Evolutionary conservation across 2,329 filamentous ascomycete species (phyloP), one percentile per base, ranked within the genome.

Genomic region (Sclerotiophoma versabilis): DNA sequence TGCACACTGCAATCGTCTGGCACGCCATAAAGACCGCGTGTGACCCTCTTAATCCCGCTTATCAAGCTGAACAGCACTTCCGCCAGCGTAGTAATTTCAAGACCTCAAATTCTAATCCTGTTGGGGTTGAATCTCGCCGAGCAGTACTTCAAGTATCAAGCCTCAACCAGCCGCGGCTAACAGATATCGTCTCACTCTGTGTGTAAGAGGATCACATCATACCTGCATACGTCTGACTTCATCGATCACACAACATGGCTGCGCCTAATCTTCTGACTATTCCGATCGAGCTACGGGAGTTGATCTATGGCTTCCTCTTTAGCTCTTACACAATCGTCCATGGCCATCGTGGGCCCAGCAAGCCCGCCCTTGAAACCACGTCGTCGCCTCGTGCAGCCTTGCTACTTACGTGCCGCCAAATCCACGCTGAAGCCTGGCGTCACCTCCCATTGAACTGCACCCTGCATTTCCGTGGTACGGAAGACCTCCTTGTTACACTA

Each of bases 241-340:
- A 34, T 30, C 34, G 10, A 19, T 15, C 10, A 2, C 20, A 26
- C 29, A 25, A 29, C 17, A 62, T 61, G 56, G 30, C 58, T 53
- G 44, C 52, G 19, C 50, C 71, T 34, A 61, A 53, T n/a, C 57
- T 74, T n/a, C 55, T 75, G 7, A 59, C 65, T 2, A 54, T 75
- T 12, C 72, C 72, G 0, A 50, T 67, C 2, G 72, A 75, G 57
- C 53, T 75, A 7, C 63, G 72, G 25, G 68, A 73, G 41, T 45
- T 72, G 23, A 72, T 75, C 37, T 75, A 74, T 44, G 59, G 57
- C n/a, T 60, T 70, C 26, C 59, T 75, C 29, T 75, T 73, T 53
- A 63, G 61, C 29, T 62, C 65, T 30, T 67, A 64, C 45, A 70
- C 62, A 5, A 64, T 74, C 19, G 56, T 47, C 12, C 72, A 69